Evolutionary conservation across 306 rosid species (phyloP).

Genomic region (Dicorynia guianensis): DNA sequence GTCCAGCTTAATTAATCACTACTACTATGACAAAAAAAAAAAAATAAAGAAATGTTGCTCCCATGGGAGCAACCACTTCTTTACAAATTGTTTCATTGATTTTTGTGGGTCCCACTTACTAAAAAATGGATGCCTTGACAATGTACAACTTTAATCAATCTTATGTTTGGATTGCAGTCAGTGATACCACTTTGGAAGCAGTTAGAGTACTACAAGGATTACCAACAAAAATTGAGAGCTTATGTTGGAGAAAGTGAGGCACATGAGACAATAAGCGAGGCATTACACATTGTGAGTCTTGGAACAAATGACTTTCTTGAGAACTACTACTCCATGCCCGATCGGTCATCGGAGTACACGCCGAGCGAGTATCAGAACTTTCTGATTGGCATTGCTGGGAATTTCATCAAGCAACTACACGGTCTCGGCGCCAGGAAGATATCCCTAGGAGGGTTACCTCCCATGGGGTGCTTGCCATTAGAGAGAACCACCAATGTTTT

Average conservation of each 20-base stretch:
- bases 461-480: constrained; percentile 87
- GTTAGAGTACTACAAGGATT: constrained; percentile 70
- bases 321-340: constrained; percentile 63
- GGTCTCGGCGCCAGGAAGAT: constrained; percentile 66
- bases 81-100: no score
- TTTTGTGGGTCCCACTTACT: no score
- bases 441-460: constrained; percentile 71
- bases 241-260: constrained; percentile 62
- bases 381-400: constrained; percentile 51
- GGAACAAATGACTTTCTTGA: constrained; percentile 86
- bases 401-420: constrained; percentile 58
- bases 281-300: constrained; percentile 65
- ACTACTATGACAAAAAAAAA: no score
- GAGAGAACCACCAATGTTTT: constrained; percentile 65
- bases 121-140: not conserved
- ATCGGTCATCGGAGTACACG: constrained; percentile 50
- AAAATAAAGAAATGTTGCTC: no score
- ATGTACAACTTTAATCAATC: not conserved
- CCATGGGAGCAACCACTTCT: no score
- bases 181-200: constrained; percentile 86
- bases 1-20: no score
- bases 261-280: constrained; percentile 44
- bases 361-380: constrained; percentile 59
- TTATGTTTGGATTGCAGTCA: constrained; percentile 52
- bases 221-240: constrained; percentile 57